Evolutionary conservation across 805 yeast genomes (phyloP).

Genomic region (Yarrowia sp.): DNA sequence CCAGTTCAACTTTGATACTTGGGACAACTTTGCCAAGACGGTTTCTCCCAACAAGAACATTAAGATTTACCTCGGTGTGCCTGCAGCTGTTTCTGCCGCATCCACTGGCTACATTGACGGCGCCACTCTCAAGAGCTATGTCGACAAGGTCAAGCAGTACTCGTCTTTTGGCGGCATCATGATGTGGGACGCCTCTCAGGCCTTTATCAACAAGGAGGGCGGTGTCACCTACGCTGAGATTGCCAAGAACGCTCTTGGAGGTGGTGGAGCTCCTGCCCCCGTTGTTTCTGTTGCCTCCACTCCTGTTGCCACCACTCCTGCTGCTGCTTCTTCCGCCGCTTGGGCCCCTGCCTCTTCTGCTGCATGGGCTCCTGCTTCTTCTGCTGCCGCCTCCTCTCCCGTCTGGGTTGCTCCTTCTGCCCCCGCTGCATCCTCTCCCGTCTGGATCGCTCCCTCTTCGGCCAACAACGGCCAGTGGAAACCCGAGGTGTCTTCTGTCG

Average conservation of each 20-base stretch:
- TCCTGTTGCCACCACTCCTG: background rate
- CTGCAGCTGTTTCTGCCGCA: constrained; percentile 55
- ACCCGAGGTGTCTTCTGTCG: background rate
- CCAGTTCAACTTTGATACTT: constrained; percentile 47
- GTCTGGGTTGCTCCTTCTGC: background rate
- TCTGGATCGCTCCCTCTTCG: background rate
- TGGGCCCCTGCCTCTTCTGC: background rate
- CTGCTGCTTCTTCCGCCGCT: background rate
- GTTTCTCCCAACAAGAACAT: constrained; percentile 51
- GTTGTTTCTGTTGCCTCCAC: background rate
- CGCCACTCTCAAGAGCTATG: constrained; percentile 37
- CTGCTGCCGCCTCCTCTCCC: background rate
- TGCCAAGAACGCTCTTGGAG: constrained; percentile 23
- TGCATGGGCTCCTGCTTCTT: background rate
- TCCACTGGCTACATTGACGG: constrained; percentile 55
- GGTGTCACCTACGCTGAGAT: background rate
- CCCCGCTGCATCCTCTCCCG: background rate
- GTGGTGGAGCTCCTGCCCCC: background rate
- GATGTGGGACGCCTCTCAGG: constrained; percentile 82
- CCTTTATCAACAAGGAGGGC: constrained; percentile 37
- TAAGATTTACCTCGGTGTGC: constrained; percentile 60
- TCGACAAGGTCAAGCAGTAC: constrained; percentile 34
- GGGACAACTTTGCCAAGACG: constrained; percentile 51
- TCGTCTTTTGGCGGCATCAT: constrained; percentile 60
- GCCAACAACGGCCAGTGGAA: too few relatives aligned